A percentile compares a stretch with the other conserved stretches of the same genome.
phyloP scores from a whole-genome alignment of 176 grass and related monocot genomes.

The Triticum monococcum region DNA sequence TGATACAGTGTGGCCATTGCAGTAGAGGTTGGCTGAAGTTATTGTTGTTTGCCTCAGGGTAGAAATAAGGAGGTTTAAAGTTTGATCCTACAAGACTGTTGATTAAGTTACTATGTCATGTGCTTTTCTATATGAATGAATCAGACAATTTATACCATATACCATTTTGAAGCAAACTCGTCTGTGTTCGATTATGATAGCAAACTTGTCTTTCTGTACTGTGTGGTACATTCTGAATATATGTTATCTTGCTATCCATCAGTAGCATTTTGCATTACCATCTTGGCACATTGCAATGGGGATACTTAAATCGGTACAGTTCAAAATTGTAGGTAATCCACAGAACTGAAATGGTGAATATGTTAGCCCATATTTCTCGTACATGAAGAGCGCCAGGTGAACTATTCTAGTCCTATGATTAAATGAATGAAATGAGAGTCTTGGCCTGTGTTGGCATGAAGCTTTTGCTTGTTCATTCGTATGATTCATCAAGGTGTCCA shows the following conservation, averaged over 20 bases:
- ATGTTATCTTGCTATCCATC: conserved; percentile 3
- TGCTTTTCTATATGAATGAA: conserved; percentile 13
- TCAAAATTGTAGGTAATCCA: background rate
- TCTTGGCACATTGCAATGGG: background rate
- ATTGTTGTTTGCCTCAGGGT: conserved; percentile 3
- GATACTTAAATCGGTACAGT: background rate
- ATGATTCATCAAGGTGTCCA: background rate
- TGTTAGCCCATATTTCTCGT: background rate
- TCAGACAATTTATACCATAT: background rate
- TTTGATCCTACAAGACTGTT: conserved; percentile 29
- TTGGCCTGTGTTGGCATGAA: background rate
- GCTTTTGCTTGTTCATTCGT: background rate
- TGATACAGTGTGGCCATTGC: conserved; percentile 25
- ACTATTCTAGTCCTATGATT: background rate
- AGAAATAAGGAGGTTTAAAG: conserved; percentile 44
- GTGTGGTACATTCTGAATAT: background rate
- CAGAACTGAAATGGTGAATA: background rate
- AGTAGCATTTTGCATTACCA: background rate
- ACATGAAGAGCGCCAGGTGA: background rate
- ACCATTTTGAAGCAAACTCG: background rate
- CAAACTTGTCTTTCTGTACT: background rate
- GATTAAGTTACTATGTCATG: background rate
- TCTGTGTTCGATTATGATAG: background rate
- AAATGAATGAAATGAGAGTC: background rate
- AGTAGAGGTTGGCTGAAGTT: conserved; percentile 28